phyloP scores from a whole-genome alignment of 805 yeast species.

The Myxozyma lipomycoides region DNA sequence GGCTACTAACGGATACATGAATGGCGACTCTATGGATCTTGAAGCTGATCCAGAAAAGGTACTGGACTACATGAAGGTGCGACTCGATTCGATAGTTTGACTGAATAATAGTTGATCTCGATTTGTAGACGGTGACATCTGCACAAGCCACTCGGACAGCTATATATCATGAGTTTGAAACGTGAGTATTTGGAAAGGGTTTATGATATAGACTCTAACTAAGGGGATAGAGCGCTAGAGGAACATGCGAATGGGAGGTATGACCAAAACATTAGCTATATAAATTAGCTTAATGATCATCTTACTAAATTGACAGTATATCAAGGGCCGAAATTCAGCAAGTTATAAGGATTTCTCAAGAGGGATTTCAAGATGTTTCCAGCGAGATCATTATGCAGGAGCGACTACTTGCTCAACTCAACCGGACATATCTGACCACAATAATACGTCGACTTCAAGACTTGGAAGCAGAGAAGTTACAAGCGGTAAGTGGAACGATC shows the following conservation, averaged over 20 bases:
- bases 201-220: background rate
- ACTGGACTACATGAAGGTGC: constrained; percentile 22
- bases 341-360: constrained; percentile 25
- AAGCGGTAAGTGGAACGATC: constrained; percentile 6
- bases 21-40: constrained; percentile 3
- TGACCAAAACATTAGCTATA: background rate
- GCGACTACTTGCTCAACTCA: constrained; percentile 3
- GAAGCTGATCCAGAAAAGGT: constrained; percentile 13
- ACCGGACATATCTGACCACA: constrained; percentile 2
- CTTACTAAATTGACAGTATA: constrained; percentile 6
- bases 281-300: too few relatives aligned
- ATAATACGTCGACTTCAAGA: constrained; percentile 21
- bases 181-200: constrained; percentile 1
- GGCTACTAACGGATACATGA: background rate
- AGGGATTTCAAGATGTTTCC: constrained; percentile 27
- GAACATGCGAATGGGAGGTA: constrained; percentile 24
- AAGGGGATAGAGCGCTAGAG: constrained; percentile 14
- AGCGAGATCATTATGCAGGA: constrained; percentile 20
- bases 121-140: constrained; percentile 11
- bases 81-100: background rate
- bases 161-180: constrained; percentile 26
- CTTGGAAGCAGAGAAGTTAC: constrained; percentile 21
- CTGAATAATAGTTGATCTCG: background rate
- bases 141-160: constrained; percentile 29
- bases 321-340: constrained; percentile 19